Percentiles rank a stretch among this genome's conserved stretches.
These are phyloP conservation scores for Grammothele lineata DNA, from an alignment of 768 basidiomycete genomes.

Conservation along the genomic window DNA sequence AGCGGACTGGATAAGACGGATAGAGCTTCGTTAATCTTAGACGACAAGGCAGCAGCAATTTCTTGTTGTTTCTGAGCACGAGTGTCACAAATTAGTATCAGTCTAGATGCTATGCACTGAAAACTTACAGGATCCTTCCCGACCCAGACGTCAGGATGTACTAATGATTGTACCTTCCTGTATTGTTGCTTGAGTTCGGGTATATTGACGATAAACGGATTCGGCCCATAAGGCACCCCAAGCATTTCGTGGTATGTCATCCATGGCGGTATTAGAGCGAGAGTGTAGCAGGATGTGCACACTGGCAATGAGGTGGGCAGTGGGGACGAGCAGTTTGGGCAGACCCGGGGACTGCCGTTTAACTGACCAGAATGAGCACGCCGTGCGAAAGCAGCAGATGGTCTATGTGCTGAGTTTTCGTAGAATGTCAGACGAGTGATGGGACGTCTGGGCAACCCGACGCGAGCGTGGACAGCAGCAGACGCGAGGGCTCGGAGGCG, in stretches of 20 bases:
- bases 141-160: constrained; percentile 88
- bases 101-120: too few relatives aligned
- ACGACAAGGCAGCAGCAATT: constrained; percentile 63
- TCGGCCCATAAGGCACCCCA: constrained; percentile 53
- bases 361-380: too few relatives aligned
- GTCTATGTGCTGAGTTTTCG: too few relatives aligned
- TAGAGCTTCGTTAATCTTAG: constrained; percentile 80
- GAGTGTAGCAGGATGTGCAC: constrained; percentile 67
- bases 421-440: too few relatives aligned
- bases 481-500: constrained; percentile 13
- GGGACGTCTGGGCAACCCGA: too few relatives aligned
- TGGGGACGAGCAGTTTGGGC: constrained; percentile 58
- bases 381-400: too few relatives aligned
- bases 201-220: constrained; percentile 69
- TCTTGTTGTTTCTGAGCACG: constrained; percentile 52
- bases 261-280: constrained; percentile 52
- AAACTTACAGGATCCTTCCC: constrained; percentile 35
- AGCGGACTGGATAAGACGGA: constrained; percentile 69
- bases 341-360: constrained; percentile 26
- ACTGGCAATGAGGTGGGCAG: constrained; percentile 68
- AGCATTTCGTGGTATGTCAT: constrained; percentile 68
- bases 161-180: constrained; percentile 63
- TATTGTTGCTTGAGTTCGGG: constrained; percentile 60
- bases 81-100: too few relatives aligned
- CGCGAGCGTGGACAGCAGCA: too few relatives aligned